Percentiles rank a stretch among this genome's conserved stretches.
Evolutionary conservation across 176 grass and related monocot species (phyloP).

Genomic region (Tuctoria greenei): DNA sequence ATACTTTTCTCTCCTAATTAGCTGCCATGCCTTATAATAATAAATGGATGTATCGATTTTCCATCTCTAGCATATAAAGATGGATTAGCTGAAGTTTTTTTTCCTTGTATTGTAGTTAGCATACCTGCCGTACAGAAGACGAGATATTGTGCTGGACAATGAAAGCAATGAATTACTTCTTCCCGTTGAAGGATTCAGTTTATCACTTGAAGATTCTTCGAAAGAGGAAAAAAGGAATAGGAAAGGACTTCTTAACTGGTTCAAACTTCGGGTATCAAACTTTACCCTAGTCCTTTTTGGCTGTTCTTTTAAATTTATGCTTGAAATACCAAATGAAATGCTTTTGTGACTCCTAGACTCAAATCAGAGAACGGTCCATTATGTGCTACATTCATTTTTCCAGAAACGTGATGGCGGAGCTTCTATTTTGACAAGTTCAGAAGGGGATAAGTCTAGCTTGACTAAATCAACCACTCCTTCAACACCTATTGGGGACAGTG

Average conservation of each 20-base stretch:
- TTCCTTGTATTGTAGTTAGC: conserved; percentile 68
- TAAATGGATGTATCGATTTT: no score
- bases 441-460: conserved; percentile 82
- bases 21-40: no score
- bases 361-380: conserved; percentile 12
- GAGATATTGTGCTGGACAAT: conserved; percentile 85
- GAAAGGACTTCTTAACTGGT: conserved; percentile 98
- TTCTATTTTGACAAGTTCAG: conserved; percentile 71
- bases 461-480: conserved; percentile 77
- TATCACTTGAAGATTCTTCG: conserved; percentile 73
- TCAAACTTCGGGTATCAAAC: conserved; percentile 79
- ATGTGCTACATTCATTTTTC: conserved; percentile 27
- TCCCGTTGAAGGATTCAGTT: conserved; percentile 77
- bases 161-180: conserved; percentile 77
- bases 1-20: no score
- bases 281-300: neutral
- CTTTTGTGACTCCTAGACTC: neutral
- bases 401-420: conserved; percentile 70
- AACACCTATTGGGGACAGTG: conserved; percentile 77
- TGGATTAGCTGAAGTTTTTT: conserved; percentile 31
- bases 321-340: neutral
- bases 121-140: conserved; percentile 94
- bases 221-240: conserved; percentile 95
- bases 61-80: neutral
- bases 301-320: neutral